phyloP scores from a whole-genome alignment of 345 rosid genomes.

The Carallia pectinifolia region DNA sequence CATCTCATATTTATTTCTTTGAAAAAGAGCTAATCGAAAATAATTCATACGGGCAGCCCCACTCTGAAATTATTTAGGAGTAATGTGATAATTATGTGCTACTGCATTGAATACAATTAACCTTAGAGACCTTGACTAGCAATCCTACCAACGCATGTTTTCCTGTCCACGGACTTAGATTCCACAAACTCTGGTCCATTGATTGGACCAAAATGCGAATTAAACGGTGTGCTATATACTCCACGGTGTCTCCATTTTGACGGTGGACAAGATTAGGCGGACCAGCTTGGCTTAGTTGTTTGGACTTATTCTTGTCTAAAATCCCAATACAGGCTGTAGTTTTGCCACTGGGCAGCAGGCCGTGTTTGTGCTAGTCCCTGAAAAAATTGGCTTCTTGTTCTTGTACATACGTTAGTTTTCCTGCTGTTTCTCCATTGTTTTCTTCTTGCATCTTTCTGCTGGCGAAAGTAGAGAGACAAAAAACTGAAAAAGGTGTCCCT shows the following conservation, averaged over 20 bases:
- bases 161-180: neutral
- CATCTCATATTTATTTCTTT: neutral
- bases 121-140: neutral
- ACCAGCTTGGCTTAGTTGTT: neutral
- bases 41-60: neutral
- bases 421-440: constrained; percentile 1
- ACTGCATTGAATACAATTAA: neutral
- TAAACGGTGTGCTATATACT: neutral
- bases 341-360: constrained; percentile 6
- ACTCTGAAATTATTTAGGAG: neutral
- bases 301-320: constrained; percentile 2
- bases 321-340: constrained; percentile 3
- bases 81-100: neutral
- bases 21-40: neutral
- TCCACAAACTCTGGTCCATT: neutral
- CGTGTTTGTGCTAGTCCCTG: neutral
- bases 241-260: constrained; percentile 17
- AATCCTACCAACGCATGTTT: neutral
- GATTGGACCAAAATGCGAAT: neutral
- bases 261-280: constrained; percentile 24
- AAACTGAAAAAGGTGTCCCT: neutral
- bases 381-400: constrained; percentile 4
- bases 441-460: neutral
- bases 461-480: neutral
- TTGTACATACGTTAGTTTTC: neutral